Evolutionary conservation across 108 stramenopile genomes (phyloP), one percentile per base, ranked within the genome.

Genomic region (Pseudonitzschia delicatissima): DNA sequence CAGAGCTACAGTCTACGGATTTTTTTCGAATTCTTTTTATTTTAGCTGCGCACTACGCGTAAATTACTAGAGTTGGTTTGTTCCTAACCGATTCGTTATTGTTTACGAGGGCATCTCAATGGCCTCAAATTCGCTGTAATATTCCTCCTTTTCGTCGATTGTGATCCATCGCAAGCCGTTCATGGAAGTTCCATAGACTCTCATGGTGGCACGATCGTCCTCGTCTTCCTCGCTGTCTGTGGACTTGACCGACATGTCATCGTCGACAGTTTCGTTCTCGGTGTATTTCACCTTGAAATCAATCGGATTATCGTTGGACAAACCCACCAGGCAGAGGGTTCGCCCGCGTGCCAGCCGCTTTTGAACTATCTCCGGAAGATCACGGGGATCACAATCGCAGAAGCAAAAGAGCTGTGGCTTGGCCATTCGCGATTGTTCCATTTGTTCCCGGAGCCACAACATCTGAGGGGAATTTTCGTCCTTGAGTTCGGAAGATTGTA

Each of bases 381-480:
- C 80, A 8, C 77, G 71, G 20, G 91, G 82, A 71, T 86, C 79
- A 27, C 87, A 81, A 58, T 93, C 85, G 40, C 84, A 84, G 62
- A 93, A 93, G 12, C 76, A 68, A 66, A 84, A 88, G 8, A 84
- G 57, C 42, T 85, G 87, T 57, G 74, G 82, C 51, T 87, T 85
- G 26, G 87, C 74, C 72, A 82, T 88, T 36, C 87, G 87, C 49
- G 80, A 79, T 59, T 87, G 88, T 62, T 93, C 91, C 61, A 90
- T 74, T 70, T 93, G 85, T 71, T 89, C 86, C 4, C 81, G 71
- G 18, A 90, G 50, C 88, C 91, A 93, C 20, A 63, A 60, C 55
- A 81, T 71, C 55, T 87, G 83, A 5, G 80, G 64, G 2, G 51
- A 58, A 27, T 61, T 39, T 15, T 59, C 40, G 12, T 52, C 18